Base-by-base conservation (phyloP, 768 basidiomycete species). In the Russula sp. region DNA sequence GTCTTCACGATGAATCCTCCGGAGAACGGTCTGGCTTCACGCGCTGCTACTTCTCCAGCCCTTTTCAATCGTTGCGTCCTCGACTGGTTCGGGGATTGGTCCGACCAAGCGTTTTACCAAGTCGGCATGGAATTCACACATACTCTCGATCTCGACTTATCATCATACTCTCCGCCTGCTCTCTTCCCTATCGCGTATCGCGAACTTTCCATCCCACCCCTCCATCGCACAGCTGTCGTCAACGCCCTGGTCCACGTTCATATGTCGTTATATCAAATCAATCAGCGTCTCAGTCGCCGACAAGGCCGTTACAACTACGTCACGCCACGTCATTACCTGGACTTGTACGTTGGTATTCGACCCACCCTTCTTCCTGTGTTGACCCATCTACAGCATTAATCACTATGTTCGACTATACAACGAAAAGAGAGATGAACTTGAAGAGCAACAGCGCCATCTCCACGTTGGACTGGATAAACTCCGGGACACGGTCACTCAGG, bases 81-180 rank as follows among this genome's bases (percentile, higher is more conserved):
- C 62, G 96, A 99, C 75, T 99, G 97, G 97, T 98, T 98, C 70
- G 97, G 97, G 30, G 95, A 98, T 73, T 99, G 97, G 97, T 94
- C 95, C 18, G 94, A 97, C 70, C 95, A 98, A 73, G 95, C 97
- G 0, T 91, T 98, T 76, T 98, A 90, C 73, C 97, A 98, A 79
- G 97, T 99, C 65, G 97, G 92, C 49, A 86, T 90, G 81, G 97
- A 98, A 76, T 96, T 99, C 76, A 98, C 96, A 2, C 84, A 91
- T 58, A 89, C 90, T 0, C 82, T 99, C 68, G 97, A 98, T 75
- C 83, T 99, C 67, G 97, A 98, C 71, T 75, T 92, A 42, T 81
- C 90, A 5, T 84, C 87, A 0, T 98, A 95, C 76, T 79, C 75
- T 24, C 85, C 94, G 10, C 92, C 94, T 10, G 72, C 79, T 18